Base-by-base conservation (phyloP, 345 rosid species). In the Syzygium aromaticum region DNA sequence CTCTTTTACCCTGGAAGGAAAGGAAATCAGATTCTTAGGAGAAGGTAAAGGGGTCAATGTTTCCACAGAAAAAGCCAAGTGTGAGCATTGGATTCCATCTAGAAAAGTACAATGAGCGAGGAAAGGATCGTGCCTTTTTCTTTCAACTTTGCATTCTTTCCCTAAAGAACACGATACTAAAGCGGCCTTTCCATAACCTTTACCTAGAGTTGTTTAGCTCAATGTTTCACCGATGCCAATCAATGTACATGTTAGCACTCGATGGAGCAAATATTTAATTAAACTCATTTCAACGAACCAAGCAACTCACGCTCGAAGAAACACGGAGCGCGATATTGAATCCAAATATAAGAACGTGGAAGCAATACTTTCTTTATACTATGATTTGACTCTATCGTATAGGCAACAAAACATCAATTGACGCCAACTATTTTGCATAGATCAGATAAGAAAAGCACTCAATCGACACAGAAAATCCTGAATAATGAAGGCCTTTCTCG, bases 31-130 rank as follows among this genome's bases (percentile, higher is more conserved):
- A 89, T 86, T 87, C 88, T 91, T 87, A 77, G 78, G 51, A 85
- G 53, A 83, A 86, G 49, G 38, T 19, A 73, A 73, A 38, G 27
- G 25, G 22, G 52, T 53, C 30, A 49, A 33, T 52, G 57, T 86
- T 57, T 77, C 51, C 27, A 25, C 43, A 23, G 38, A 46, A 51
- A 64, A 61, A 51, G 49, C 8, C 11, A 27, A 30, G 73, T 84
- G 86, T 57, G 89, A 59, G 89, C 92, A 90, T 90, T 86, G 90
- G 93, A 93, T 91, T 90, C 93, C 88, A 84, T 23, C 27, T 38
- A 52, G 16, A 84, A 84, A 78, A 87, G 80, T 73, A 73, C 49
- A 73, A 73, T 38, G 40, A 73, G 49, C 19, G 80, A 73, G 80
- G 80, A 73, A 49, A 73, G 80, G 80, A 73, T 73, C 78, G 9